Evolutionary conservation across 148 eudicot genomes (phyloP), one percentile per base, ranked within the genome.

Genomic region (Vaccinium macrocarpon): DNA sequence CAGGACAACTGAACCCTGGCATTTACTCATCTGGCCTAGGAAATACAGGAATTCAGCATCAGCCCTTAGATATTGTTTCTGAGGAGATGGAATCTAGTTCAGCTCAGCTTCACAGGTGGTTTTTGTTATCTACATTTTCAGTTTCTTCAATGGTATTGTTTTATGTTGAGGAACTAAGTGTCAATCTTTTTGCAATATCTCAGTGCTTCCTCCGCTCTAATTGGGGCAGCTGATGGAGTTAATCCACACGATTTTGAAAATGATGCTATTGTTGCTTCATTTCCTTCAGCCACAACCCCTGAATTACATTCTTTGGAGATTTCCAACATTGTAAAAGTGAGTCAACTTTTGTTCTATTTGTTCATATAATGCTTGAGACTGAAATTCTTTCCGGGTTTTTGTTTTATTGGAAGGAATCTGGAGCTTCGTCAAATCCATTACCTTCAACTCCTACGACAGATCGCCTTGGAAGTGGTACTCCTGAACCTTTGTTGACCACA

Each of bases 401-500:
- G 51, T 84, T 77, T 38, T 50, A 42, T 78, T 83, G 75, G 81
- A 81, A 97, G 99, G 99, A 93, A 42, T 80, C 89, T 61, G 97
- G 82, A 84, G 77, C 83, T 70, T 84, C 92, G 77, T 61, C 91
- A n/a, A 96, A 88, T 88, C 85, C 89, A 35, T 78, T 81, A 29
- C 85, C 93, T 72, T 59, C 89, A 77, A 83, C 88, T 83, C 80
- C 94, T 86, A 87, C 89, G 51, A 83, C 93, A 11, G 94, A 93
- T 59, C 88, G 89, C 56, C 42, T 86, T 19, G 93, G 90, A 74
- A 83, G 82, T 81, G 86, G 83, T 86, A 85, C 80, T 49, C 76
- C 91, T 35, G 98, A 97, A 81, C 97, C 94, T 81, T 85, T 93
- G 84, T 80, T 95, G 87, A 88, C 97, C 23, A 94, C 98, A 52